phyloP scores from a whole-genome alignment of 2,329 filamentous ascomycete genomes.

The Fusarium clavum region DNA sequence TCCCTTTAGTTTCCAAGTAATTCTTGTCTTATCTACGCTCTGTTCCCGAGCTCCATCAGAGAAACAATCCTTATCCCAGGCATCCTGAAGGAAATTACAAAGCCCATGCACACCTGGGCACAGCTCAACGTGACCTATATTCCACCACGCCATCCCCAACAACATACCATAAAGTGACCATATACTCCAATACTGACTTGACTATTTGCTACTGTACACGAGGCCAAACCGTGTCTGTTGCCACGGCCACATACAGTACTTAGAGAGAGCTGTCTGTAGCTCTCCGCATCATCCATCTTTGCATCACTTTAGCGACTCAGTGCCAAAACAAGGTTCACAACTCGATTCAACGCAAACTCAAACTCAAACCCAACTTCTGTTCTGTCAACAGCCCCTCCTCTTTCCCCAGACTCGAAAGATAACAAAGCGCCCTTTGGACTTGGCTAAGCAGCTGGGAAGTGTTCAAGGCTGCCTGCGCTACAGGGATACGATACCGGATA shows the following conservation, averaged over 20 bases:
- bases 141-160: slow-evolving; percentile 34
- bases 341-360: slow-evolving; percentile 18
- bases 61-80: slow-evolving; percentile 11
- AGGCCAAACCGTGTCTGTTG: slow-evolving; percentile 12
- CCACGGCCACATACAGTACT: not conserved
- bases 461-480: slow-evolving; percentile 11
- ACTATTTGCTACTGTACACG: slow-evolving; percentile 3
- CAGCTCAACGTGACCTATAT: slow-evolving; percentile 34
- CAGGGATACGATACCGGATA: slow-evolving; percentile 28
- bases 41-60: not conserved
- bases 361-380: slow-evolving; percentile 8
- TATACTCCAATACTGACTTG: slow-evolving; percentile 25
- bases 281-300: slow-evolving; percentile 2
- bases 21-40: not conserved
- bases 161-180: slow-evolving; percentile 39
- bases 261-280: slow-evolving; percentile 2
- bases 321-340: slow-evolving; percentile 24
- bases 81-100: slow-evolving; percentile 33
- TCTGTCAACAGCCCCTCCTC: not conserved
- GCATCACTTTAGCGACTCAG: not conserved
- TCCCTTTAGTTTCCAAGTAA: not conserved
- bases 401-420: slow-evolving; percentile 6
- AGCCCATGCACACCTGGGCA: slow-evolving; percentile 33
- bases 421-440: slow-evolving; percentile 5
- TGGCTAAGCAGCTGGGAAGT: slow-evolving; percentile 2